Evolutionary conservation across 495 filamentous ascomycete genomes (phyloP).

Genomic region (Parachaetomium inaequale): DNA sequence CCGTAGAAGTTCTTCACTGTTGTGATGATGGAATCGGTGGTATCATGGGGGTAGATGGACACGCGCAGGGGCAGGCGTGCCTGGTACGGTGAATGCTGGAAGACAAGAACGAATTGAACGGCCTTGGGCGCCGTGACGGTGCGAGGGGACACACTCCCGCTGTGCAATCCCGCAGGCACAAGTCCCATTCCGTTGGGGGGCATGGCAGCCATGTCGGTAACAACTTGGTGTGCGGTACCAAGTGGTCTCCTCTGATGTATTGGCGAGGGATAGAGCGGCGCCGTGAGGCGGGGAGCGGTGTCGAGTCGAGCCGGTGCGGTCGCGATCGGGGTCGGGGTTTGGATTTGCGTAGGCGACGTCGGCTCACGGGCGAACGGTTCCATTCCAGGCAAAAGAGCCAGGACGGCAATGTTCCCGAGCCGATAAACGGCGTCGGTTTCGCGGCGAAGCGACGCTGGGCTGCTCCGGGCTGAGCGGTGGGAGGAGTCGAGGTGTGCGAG

Average conservation of each 20-base stretch:
- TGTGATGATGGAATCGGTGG: conserved; percentile 90
- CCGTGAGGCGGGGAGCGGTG: conserved; percentile 4
- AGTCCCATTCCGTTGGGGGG: conserved; percentile 18
- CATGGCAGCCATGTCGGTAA: conserved; percentile 20
- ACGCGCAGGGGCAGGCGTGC: conserved; percentile 87
- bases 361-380: conserved; percentile 13
- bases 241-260: neutral
- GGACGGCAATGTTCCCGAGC: conserved; percentile 1
- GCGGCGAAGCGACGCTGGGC: conserved; percentile 16
- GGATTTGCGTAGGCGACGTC: conserved; percentile 7
- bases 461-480: conserved; percentile 18
- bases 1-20: conserved; percentile 98
- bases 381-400: conserved; percentile 18
- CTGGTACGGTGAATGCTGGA: conserved; percentile 66
- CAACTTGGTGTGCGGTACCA: conserved; percentile 2
- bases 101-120: conserved; percentile 80
- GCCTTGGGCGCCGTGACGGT: conserved; percentile 61
- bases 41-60: conserved; percentile 87
- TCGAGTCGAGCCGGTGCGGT: conserved; percentile 1
- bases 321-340: neutral
- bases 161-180: conserved; percentile 18
- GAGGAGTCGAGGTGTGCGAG: conserved; percentile 2
- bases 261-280: conserved; percentile 15
- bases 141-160: conserved; percentile 46
- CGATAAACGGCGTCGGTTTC: conserved; percentile 1